These are phyloP conservation scores for Yamadazyma kanchanaburiensis DNA, from an alignment of 1,139 yeast species.

Conservation along the genomic window DNA sequence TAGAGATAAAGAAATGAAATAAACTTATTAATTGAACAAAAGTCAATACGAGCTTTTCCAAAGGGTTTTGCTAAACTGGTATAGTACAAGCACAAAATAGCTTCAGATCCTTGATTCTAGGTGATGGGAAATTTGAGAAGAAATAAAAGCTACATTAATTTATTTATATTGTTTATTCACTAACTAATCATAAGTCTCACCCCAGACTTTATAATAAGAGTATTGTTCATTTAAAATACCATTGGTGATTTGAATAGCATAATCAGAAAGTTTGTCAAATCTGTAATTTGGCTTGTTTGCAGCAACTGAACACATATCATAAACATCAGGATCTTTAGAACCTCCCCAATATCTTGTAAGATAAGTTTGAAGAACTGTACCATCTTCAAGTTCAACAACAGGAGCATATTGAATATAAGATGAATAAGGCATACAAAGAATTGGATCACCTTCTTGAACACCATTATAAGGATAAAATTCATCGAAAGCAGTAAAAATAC, in stretches of 20 bases:
- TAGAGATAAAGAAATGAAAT: too few species aligned
- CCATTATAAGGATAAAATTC: conserved; percentile 6
- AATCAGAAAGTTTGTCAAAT: conserved; percentile 3
- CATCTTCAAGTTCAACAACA: conserved; percentile 3
- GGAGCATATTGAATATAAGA: conserved; percentile 9
- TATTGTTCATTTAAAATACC: conserved; percentile 5
- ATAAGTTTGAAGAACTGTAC: conserved; percentile 2
- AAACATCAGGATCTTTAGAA: neutral
- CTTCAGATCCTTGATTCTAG: too few species aligned
- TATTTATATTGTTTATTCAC: too few species aligned
- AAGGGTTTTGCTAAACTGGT: too few species aligned
- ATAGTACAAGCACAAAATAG: too few species aligned
- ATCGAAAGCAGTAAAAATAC: conserved; percentile 4
- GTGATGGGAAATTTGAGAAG: too few species aligned
- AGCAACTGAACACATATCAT: conserved; percentile 4
- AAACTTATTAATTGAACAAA: too few species aligned
- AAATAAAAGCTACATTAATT: too few species aligned
- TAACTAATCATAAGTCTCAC: too few species aligned
- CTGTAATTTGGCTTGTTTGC: conserved; percentile 2
- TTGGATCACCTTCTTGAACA: conserved; percentile 1
- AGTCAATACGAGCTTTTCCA: too few species aligned
- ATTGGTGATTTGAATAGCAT: conserved; percentile 4
- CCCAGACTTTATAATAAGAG: too few species aligned
- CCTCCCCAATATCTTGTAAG: neutral
- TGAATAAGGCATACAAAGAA: conserved; percentile 6